Base-by-base conservation (phyloP, 352 stramenopile genomes). In the Globisporangium perplexum region DNA sequence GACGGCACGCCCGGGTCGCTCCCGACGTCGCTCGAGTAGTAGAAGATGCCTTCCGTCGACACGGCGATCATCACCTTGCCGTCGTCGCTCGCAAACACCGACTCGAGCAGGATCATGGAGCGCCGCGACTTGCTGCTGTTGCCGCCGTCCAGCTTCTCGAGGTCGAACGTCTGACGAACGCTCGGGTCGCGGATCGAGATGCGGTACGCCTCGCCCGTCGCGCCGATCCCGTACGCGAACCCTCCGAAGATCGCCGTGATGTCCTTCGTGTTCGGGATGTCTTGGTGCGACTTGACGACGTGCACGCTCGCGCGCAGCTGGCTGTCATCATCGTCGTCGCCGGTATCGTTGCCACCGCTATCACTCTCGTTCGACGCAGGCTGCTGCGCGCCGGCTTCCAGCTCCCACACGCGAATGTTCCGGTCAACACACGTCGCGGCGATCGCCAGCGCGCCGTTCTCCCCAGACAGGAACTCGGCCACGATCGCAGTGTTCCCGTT, bases 11-110 rank as follows among this genome's bases (percentile, higher is more conserved):
- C 49, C 4, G 47, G 22, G 28, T 58, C 48, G 14, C 62, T 50
- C 4, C 46, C 50, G 5, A 60, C 65, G 17, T 53, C 47, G 26
- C 79, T 84, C 12, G 81, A 74, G 59, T 88, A 89, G 57, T 91
- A 91, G 49, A 91, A 85, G 35, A 87, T 80, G 7, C 78, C 78
- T 10, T 91, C 81, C 0, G 68, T 72, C 17, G 76, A 88, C 28
- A 91, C 69, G 0, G 74, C 72, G 57, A 88, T 64, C 3, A 90
- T 54, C 12, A 70, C 63, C 14, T 74, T 69, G 44, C 78, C 78
- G 33, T 91, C 69, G 47, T 90, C 74, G 48, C 68, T 88, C 31
- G 81, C 81, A 58, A 69, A 73, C 20, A 89, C 62, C 12, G 74
- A 84, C 57, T 88, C 74, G 3, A 91, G 63, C 52, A 89, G 80